Base-by-base conservation (phyloP, 2,329 filamentous ascomycete species). In the Talaromyces sp. region DNA sequence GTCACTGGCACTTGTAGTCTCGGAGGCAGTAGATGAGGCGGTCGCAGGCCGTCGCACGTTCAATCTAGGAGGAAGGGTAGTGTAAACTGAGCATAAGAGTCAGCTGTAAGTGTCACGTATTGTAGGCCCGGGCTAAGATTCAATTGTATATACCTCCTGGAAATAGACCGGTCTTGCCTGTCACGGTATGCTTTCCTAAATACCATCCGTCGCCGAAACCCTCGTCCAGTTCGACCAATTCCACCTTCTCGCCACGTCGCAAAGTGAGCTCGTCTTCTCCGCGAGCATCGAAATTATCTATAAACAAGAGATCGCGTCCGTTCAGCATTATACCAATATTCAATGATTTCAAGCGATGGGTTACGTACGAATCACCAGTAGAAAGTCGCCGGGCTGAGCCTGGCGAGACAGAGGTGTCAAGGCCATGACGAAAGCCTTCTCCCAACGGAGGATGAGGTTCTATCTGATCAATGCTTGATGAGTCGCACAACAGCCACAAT, bases 241-340 rank as follows among this genome's bases (percentile, higher is more conserved):
- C 80, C 63, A 87, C 81, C 64, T 81, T 80, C 66, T 86, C 83
- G 48, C 83, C 92, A 69, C 95, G 95, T 57, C 84, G 80, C 64
- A 99, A 81, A 66, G 85, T 95, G 69, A 99, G 81, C 80, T 99
- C 94, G 76, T 99, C 94, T 59, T 89, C 88, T 73, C 91, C 95
- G 65, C 94, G 86, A 59, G 93, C 92, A 65, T 86, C 80, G 73
- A 99, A 97, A 75, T 97, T 91, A 76, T 99, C 91, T 96, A 64
- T n/a, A 33, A 17, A 53, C 8, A 50, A 9, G 35, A 25, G 17
- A 39, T 36, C 2, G 39, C 33, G 48, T 2, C 39, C 6, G 28
- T 37, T 52, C 31, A 52, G 33, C 15, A 51, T 37, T 25, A 17
- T 17, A n/a, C 31, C 13, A 19, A 2, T 48, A 15, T 33, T n/a